Conservation (phyloP, 345 rosid genomes). For the Euphorbia peplus region DNA sequence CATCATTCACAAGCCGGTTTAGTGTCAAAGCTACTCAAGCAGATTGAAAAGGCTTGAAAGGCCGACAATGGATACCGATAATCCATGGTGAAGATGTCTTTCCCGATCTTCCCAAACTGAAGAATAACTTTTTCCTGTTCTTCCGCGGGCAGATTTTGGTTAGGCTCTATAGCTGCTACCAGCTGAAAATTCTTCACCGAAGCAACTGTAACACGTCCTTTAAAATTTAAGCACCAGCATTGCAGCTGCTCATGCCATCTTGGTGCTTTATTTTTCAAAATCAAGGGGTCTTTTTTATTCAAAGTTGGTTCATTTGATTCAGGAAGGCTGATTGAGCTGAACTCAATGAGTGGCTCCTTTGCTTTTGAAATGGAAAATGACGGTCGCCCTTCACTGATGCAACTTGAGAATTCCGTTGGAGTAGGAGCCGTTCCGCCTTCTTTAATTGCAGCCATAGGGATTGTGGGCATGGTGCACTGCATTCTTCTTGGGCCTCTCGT, state of each 20-base stretch:
- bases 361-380: slow-evolving; percentile 26
- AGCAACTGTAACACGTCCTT: slow-evolving; percentile 88
- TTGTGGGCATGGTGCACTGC: slow-evolving; percentile 64
- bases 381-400: slow-evolving; percentile 19
- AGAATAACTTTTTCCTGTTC: slow-evolving; percentile 76
- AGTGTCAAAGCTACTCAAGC: slow-evolving; percentile 95
- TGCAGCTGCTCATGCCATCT: slow-evolving; percentile 98
- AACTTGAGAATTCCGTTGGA: slow-evolving; percentile 41
- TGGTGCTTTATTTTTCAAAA: slow-evolving; percentile 83
- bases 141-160: slow-evolving; percentile 46
- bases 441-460: slow-evolving; percentile 60
- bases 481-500: slow-evolving; percentile 93
- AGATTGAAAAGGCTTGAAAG: slow-evolving; percentile 91
- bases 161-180: slow-evolving; percentile 56
- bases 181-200: slow-evolving; percentile 95
- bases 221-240: slow-evolving; percentile 92
- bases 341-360: slow-evolving; percentile 37
- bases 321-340: slow-evolving; percentile 35
- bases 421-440: slow-evolving; percentile 62
- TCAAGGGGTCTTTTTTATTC: slow-evolving; percentile 38
- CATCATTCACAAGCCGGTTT: slow-evolving; percentile 84
- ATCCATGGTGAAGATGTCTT: slow-evolving; percentile 95
- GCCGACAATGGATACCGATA: slow-evolving; percentile 90
- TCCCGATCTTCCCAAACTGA: slow-evolving; percentile 92
- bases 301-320: slow-evolving; percentile 19